Evolutionary conservation across 441 rosid species (phyloP).

Genomic region (Mallotus japonicus): DNA sequence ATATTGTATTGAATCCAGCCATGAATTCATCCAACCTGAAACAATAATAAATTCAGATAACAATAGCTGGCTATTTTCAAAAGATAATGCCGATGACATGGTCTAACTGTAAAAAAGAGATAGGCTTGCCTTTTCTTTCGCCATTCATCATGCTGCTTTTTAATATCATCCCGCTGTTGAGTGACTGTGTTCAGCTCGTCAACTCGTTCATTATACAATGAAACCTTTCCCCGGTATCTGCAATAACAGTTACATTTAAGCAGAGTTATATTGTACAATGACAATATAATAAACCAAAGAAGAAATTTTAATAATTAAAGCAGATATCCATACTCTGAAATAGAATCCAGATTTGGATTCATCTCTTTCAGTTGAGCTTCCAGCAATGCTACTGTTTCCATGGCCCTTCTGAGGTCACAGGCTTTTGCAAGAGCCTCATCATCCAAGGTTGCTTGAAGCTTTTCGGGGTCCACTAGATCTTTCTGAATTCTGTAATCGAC

Average conservation of each 20-base stretch:
- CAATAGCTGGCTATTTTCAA: constrained; percentile 1
- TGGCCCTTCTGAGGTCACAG: constrained; percentile 67
- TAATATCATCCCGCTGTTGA: constrained; percentile 79
- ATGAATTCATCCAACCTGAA: constrained; percentile 94
- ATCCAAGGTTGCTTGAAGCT: constrained; percentile 73
- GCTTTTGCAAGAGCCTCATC: constrained; percentile 53
- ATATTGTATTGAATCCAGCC: constrained; percentile 94
- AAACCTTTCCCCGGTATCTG: constrained; percentile 79
- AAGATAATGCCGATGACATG: background rate
- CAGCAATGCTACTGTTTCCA: constrained; percentile 71
- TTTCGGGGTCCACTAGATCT: constrained; percentile 84
- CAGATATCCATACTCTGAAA: constrained; percentile 65
- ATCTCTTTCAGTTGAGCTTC: constrained; percentile 92
- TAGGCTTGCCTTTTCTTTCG: constrained; percentile 71
- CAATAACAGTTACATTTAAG: constrained; percentile 22
- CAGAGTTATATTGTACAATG: constrained; percentile 13
- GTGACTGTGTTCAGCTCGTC: constrained; percentile 76
- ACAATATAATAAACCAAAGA: background rate
- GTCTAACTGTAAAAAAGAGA: background rate
- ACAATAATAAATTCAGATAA: constrained; percentile 24
- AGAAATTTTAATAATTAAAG: constrained; percentile 3
- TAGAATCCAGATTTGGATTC: constrained; percentile 97
- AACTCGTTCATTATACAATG: constrained; percentile 72
- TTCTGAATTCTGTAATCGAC: constrained; percentile 74
- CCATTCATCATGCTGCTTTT: constrained; percentile 83